Evolutionary conservation across 2,329 filamentous ascomycete species (phyloP).

Genomic region (Talaromyces sp.): DNA sequence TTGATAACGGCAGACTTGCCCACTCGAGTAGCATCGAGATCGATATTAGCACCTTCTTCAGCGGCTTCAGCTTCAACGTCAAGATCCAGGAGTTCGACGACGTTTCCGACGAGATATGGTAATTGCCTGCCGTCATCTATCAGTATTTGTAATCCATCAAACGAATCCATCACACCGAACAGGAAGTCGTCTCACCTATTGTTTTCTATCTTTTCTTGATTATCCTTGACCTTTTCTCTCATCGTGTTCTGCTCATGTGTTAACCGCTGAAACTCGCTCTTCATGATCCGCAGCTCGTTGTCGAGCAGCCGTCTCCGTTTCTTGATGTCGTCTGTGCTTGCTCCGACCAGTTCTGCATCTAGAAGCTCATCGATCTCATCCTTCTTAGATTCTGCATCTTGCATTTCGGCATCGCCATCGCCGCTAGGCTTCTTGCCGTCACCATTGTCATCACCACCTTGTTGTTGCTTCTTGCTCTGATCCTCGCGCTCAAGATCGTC

Average conservation of each 20-base stretch:
- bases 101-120: constrained; percentile 96
- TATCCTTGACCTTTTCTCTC: constrained; percentile 99
- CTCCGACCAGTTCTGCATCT: constrained; percentile 87
- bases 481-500: constrained; percentile 82
- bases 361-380: constrained; percentile 74
- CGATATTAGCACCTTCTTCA: constrained; percentile 97
- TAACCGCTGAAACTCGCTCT: constrained; percentile 90
- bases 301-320: constrained; percentile 88
- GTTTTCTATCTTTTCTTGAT: constrained; percentile 97
- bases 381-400: constrained; percentile 67
- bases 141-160: constrained; percentile 16
- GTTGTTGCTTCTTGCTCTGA: constrained; percentile 61
- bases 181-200: constrained; percentile 68
- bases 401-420: constrained; percentile 83
- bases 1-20: constrained; percentile 99
- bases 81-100: constrained; percentile 93
- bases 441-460: constrained; percentile 37
- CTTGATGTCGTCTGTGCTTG: constrained; percentile 91
- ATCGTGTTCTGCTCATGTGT: constrained; percentile 94
- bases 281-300: constrained; percentile 98
- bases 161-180: background rate
- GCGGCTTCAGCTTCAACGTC: constrained; percentile 94
- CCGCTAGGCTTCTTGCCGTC: constrained; percentile 49
- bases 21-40: constrained; percentile 91
- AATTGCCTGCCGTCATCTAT: constrained; percentile 64